phyloP scores from a whole-genome alignment of 2,329 filamentous ascomycete genomes.

The Fusarium palustre region DNA sequence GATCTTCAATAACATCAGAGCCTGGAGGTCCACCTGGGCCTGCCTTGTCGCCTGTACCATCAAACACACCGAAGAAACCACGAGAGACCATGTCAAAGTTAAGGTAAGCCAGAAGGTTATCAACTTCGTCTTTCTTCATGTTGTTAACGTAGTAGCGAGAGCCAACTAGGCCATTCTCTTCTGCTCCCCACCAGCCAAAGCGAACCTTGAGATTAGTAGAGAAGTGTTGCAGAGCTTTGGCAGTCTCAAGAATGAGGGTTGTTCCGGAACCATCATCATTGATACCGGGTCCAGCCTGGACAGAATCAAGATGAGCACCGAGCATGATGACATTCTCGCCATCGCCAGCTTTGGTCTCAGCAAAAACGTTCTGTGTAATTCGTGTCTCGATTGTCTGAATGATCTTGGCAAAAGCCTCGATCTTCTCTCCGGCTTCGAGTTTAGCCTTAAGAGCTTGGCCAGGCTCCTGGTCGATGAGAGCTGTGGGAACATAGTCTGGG shows the following conservation, averaged over 20 bases:
- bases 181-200: constrained; percentile 60
- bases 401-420: constrained; percentile 53
- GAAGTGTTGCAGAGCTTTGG: constrained; percentile 53
- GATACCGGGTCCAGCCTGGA: constrained; percentile 58
- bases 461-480: constrained; percentile 49
- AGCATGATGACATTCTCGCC: constrained; percentile 57
- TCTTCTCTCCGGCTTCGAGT: constrained; percentile 49
- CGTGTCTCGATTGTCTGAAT: constrained; percentile 53
- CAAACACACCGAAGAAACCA: constrained; percentile 53
- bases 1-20: constrained; percentile 50
- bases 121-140: constrained; percentile 48
- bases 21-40: constrained; percentile 52
- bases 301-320: constrained; percentile 59
- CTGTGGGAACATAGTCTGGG: constrained; percentile 47
- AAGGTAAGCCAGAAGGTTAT: constrained; percentile 54
- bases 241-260: constrained; percentile 56
- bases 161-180: constrained; percentile 57
- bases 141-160: constrained; percentile 54
- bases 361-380: constrained; percentile 59
- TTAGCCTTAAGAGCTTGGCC: constrained; percentile 47
- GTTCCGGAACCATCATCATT: constrained; percentile 61
- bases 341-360: constrained; percentile 59
- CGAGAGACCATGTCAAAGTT: constrained; percentile 58
- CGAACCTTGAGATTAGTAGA: constrained; percentile 54
- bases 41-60: constrained; percentile 52